These are phyloP conservation scores for Miamiensis avidus DNA, from an alignment of 169 alveolate genomes.

Conservation along the genomic window DNA sequence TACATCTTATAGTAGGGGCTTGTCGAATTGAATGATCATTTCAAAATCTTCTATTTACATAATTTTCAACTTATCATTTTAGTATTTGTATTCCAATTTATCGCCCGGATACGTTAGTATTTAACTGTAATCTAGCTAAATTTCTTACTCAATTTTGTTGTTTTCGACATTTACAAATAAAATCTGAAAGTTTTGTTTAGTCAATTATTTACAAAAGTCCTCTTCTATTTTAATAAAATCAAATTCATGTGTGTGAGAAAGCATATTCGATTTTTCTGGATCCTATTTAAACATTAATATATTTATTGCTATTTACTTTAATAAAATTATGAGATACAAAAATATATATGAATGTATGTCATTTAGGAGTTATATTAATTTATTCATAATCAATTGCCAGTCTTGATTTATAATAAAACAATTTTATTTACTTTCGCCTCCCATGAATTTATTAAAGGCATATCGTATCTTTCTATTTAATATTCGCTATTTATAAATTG, in stretches of 20 bases:
- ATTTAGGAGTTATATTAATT: no score
- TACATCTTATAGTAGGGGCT: conserved; percentile 49
- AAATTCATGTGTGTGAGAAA: not conserved
- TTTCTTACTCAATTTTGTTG: conserved; percentile 37
- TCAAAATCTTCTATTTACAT: conserved; percentile 56
- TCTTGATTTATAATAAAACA: no score
- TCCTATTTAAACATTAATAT: not conserved
- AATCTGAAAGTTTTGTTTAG: conserved; percentile 23
- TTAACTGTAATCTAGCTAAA: conserved; percentile 36
- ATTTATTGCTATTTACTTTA: not conserved
- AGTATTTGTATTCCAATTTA: conserved; percentile 5
- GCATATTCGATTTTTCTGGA: not conserved
- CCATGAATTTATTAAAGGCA: not conserved
- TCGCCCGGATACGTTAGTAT: conserved; percentile 4
- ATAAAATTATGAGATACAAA: not conserved
- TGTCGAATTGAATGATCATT: conserved; percentile 42
- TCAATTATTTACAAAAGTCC: conserved; percentile 30
- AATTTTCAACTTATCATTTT: conserved; percentile 38
- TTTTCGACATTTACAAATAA: conserved; percentile 48
- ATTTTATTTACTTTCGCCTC: not conserved
- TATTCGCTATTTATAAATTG: not conserved
- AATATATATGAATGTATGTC: not conserved
- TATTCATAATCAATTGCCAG: no score
- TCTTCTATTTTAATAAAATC: not conserved
- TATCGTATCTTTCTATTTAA: not conserved